phyloP scores from a whole-genome alignment of 768 basidiomycete species.

The Amanita fuliginea region DNA sequence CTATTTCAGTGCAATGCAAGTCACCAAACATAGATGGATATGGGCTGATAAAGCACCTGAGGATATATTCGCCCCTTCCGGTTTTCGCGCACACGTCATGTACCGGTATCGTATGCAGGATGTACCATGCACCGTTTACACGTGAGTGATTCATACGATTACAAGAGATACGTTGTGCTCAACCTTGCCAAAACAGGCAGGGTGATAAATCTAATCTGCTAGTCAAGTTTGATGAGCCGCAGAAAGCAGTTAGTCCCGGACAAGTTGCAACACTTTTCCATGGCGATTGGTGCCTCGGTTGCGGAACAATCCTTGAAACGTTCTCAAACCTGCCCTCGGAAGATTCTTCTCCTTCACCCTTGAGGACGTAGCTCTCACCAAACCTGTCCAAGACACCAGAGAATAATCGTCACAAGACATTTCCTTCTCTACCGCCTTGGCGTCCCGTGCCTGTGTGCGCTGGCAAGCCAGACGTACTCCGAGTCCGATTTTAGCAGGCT shows the following conservation, averaged over 20 bases:
- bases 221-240: slow-evolving; percentile 39
- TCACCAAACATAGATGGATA: slow-evolving; percentile 64
- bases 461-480: too few species aligned
- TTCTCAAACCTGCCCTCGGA: background rate
- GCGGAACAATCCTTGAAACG: slow-evolving; percentile 48
- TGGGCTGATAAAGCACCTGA: slow-evolving; percentile 50
- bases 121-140: slow-evolving; percentile 39
- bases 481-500: too few species aligned
- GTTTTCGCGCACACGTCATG: slow-evolving; percentile 42
- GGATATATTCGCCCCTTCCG: slow-evolving; percentile 26
- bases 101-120: slow-evolving; percentile 61
- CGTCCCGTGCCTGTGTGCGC: too few species aligned
- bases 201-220: slow-evolving; percentile 15
- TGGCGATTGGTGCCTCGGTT: slow-evolving; percentile 74
- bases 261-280: slow-evolving; percentile 73
- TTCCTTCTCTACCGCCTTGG: too few species aligned
- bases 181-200: slow-evolving; percentile 9
- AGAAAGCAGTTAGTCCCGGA: slow-evolving; percentile 65
- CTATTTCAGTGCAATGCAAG: slow-evolving; percentile 24
- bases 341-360: background rate
- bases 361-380: background rate
- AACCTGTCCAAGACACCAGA: too few species aligned
- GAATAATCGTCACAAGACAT: too few species aligned
- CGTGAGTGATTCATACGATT: slow-evolving; percentile 22
- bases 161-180: background rate